Base-by-base conservation (phyloP, 2,329 filamentous ascomycete species). In the Calonectria pteridis region DNA sequence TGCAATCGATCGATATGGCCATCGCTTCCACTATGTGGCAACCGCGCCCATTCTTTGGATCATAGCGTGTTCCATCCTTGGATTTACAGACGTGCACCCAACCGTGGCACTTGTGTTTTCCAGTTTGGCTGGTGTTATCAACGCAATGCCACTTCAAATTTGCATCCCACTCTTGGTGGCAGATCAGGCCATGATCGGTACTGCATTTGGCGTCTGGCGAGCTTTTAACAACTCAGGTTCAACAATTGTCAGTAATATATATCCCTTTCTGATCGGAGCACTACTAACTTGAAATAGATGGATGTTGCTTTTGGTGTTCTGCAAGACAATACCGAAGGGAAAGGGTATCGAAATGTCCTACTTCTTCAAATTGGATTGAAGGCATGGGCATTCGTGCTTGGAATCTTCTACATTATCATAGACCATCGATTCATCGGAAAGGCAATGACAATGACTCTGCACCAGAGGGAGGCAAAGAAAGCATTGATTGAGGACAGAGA, bases 101-200 rank as follows among this genome's bases (percentile, higher is more conserved):
- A 63, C 69, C 0, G 78, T 67, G n/a, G 76, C 78, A 0, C 69
- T 80, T 31, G 76, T 80, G 1, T 78, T 76, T 66, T 46, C 65
- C 62, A 53, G 55, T 33, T 50, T 80, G 14, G 78, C 74, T 10
- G 76, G 77, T 2, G 51, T 77, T 1, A 79, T 79, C 37, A 79
- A 79, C 40, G 68, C 67, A 14, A 77, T 80, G 77, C 77, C 76
- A 3, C 75, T 80, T 31, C 70, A 79, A 4, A 73, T 79, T 11
- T 76, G 78, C 59, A 79, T 79, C 10, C 78, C 78, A 37, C 72
- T 80, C 6, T 65, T 79, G 13, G 78, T 79, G 18, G 76, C 73
- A 0, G 78, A 79, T n/a, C 75, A 80, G 50, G 76, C 62, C 28
- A 80, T 78, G 40, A 68, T 80, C n/a, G 78, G 78, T 3, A 79